phyloP scores from a whole-genome alignment of 2,329 filamentous ascomycete genomes.

The Pyrenophora tritici-repentis region DNA sequence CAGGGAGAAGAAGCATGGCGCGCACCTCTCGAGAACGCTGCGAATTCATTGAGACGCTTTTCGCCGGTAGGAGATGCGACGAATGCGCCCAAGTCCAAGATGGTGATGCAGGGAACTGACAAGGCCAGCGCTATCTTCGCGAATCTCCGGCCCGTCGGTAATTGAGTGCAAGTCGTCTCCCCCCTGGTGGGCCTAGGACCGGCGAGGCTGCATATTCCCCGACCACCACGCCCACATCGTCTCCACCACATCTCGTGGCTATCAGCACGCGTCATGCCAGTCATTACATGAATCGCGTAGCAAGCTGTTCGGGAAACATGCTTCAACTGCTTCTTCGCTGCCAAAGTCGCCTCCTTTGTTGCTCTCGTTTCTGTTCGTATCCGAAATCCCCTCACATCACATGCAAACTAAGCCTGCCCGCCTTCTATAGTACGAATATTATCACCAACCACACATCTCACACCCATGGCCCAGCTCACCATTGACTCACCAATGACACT shows the following conservation, averaged over 20 bases:
- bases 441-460: no score
- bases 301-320: background rate
- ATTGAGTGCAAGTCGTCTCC: conserved; percentile 9
- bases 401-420: no score
- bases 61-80: conserved; percentile 10
- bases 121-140: conserved; percentile 1
- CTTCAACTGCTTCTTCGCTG: no score
- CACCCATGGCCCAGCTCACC: no score
- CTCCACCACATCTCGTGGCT: background rate
- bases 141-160: conserved; percentile 8
- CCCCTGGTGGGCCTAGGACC: conserved; percentile 9
- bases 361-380: no score
- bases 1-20: conserved; percentile 16
- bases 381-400: no score
- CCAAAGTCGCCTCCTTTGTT: no score
- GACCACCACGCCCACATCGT: background rate
- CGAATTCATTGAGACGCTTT: conserved; percentile 4
- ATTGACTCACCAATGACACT: no score
- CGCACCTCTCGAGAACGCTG: conserved; percentile 5
- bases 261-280: background rate
- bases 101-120: conserved; percentile 8
- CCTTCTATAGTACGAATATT: no score
- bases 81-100: conserved; percentile 4
- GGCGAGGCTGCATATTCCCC: background rate
- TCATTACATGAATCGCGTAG: no score